Evolutionary conservation across 345 rosid species (phyloP).

Genomic region (Erucastrum elatum): DNA sequence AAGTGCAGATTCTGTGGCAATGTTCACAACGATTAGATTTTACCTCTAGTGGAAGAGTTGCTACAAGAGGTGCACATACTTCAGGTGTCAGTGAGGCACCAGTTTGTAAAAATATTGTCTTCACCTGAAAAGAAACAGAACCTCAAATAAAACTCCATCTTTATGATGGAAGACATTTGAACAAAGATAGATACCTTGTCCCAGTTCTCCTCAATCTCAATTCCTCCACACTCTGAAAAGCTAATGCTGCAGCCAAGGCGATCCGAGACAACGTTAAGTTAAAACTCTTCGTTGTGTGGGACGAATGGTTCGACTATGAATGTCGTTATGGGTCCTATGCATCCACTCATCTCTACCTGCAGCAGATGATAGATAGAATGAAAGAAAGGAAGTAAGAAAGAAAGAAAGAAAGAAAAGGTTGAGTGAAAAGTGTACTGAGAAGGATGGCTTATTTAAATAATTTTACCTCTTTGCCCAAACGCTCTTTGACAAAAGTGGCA

Average conservation of each 20-base stretch:
- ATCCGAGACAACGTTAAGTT: constrained; percentile 88
- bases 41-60: constrained; percentile 91
- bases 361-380: neutral
- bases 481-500: constrained; percentile 70
- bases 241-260: constrained; percentile 85
- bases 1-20: neutral
- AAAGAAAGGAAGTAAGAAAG: too few relatives aligned
- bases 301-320: constrained; percentile 88
- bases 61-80: constrained; percentile 79
- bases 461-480: constrained; percentile 71
- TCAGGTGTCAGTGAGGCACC: constrained; percentile 65
- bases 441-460: neutral
- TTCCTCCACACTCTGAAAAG: constrained; percentile 95
- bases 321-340: constrained; percentile 92
- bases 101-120: constrained; percentile 72
- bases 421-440: neutral
- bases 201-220: constrained; percentile 98
- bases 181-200: constrained; percentile 57
- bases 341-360: constrained; percentile 91
- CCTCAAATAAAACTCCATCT: neutral
- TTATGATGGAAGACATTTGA: neutral
- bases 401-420: neutral
- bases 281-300: constrained; percentile 86
- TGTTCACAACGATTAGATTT: neutral
- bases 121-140: constrained; percentile 54